Conservation (phyloP, 75 land plant species). For the Ceratopteris richardii region DNA sequence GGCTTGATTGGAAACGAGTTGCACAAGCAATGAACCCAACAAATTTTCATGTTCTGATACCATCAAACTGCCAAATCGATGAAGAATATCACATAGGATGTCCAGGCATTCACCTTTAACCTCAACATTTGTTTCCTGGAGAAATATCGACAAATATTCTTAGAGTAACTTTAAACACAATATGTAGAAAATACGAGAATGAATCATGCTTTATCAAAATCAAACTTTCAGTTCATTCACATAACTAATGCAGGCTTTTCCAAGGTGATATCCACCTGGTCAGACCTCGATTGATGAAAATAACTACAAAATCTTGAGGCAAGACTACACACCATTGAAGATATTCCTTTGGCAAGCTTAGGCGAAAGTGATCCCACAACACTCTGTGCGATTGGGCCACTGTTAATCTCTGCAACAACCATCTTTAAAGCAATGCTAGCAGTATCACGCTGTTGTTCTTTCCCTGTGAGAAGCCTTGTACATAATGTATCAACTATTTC, state of each 20-base stretch:
- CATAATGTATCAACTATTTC: conserved; percentile 83
- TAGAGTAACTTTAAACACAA: not conserved
- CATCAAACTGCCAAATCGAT: conserved; percentile 89
- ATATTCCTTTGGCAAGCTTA: conserved; percentile 68
- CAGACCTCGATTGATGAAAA: too few relatives aligned
- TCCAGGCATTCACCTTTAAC: conserved; percentile 94
- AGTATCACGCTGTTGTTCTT: conserved; percentile 86
- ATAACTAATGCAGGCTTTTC: too few relatives aligned
- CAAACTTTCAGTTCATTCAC: not conserved
- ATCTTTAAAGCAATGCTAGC: conserved; percentile 96
- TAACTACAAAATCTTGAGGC: too few relatives aligned
- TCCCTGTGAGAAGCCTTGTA: conserved; percentile 68
- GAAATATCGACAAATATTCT: too few relatives aligned
- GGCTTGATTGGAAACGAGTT: conserved; percentile 70
- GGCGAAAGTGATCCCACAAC: conserved; percentile 59
- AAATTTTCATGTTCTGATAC: conserved; percentile 61
- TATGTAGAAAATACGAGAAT: not conserved
- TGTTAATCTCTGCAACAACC: conserved; percentile 71
- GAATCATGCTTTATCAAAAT: too few relatives aligned
- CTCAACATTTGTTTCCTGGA: conserved; percentile 66
- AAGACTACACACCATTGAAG: conserved; percentile 48
- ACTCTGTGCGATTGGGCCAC: conserved; percentile 57
- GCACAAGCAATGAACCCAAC: conserved; percentile 65
- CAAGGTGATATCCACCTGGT: too few relatives aligned
- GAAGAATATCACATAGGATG: conserved; percentile 89